phyloP scores from a whole-genome alignment of 441 rosid species.

The Iberis amara region DNA sequence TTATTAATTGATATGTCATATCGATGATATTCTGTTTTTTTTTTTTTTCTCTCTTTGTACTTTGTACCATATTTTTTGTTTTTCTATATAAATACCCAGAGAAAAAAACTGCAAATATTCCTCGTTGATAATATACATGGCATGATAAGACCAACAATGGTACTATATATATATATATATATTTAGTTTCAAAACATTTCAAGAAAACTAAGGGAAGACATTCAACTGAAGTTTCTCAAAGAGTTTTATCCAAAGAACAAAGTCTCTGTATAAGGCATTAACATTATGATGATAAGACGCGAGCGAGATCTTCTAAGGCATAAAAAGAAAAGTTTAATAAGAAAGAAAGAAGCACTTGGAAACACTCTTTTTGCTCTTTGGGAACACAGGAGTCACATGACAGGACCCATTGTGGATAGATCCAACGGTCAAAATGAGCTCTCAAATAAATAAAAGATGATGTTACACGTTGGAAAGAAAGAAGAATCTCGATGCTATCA shows the following conservation, averaged over 20 bases:
- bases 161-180: no score
- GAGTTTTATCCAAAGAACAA: conserved; percentile 3
- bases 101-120: conserved; percentile 1
- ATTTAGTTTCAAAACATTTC: conserved; percentile 10
- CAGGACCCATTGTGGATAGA: not conserved
- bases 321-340: no score
- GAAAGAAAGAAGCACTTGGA: conserved; percentile 21
- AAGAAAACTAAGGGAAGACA: conserved; percentile 19
- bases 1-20: conserved; percentile 23
- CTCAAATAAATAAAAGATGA: conserved; percentile 9
- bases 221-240: conserved; percentile 9
- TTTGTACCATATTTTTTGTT: not conserved
- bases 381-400: conserved; percentile 16
- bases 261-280: conserved; percentile 4
- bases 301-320: conserved; percentile 17
- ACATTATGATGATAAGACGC: conserved; percentile 10
- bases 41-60: conserved; percentile 17
- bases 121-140: conserved; percentile 15
- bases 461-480: conserved; percentile 23
- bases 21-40: no score
- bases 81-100: not conserved
- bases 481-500: conserved; percentile 29
- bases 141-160: conserved; percentile 4
- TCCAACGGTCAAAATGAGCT: conserved; percentile 23
- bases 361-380: conserved; percentile 12